Percentiles rank a stretch among this genome's conserved stretches.
phyloP scores from a whole-genome alignment of 83 land plant genomes.

The Thuja plicata region DNA sequence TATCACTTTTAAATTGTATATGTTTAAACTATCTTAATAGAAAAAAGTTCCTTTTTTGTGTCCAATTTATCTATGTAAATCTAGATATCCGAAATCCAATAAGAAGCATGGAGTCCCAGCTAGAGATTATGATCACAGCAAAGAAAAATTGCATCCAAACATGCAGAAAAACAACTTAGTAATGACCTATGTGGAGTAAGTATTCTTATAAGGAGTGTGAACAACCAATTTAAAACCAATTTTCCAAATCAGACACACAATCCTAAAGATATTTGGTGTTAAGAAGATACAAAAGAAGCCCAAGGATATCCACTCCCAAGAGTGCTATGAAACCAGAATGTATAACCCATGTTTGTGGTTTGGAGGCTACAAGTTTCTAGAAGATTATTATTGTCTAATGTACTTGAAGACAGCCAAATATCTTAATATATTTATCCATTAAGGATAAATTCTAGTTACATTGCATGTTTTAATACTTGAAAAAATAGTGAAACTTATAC shows the following conservation, averaged over 20 bases:
- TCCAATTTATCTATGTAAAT: no score
- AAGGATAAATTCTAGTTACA: not conserved
- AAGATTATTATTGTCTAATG: not conserved
- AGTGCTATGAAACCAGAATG: not conserved
- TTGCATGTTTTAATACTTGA: no score
- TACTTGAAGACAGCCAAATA: not conserved
- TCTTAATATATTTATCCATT: not conserved
- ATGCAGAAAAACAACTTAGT: not conserved
- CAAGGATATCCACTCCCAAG: not conserved
- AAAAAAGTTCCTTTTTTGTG: not conserved
- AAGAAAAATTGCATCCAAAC: not conserved
- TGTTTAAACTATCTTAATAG: no score
- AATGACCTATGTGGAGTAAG: not conserved
- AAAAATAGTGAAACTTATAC: no score
- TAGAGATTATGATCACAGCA: not conserved
- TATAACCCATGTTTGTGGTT: not conserved
- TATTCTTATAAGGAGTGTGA: not conserved
- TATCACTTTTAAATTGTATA: no score
- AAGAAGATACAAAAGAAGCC: not conserved
- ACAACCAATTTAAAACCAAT: not conserved
- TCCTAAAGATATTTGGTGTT: not conserved
- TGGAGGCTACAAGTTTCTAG: not conserved
- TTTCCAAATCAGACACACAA: not conserved
- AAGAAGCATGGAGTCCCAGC: not conserved
- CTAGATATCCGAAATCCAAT: not conserved